These are phyloP conservation scores for Ceratobasidium sp. DNA, from an alignment of 1,284 basidiomycete species.

Conservation along the genomic window DNA sequence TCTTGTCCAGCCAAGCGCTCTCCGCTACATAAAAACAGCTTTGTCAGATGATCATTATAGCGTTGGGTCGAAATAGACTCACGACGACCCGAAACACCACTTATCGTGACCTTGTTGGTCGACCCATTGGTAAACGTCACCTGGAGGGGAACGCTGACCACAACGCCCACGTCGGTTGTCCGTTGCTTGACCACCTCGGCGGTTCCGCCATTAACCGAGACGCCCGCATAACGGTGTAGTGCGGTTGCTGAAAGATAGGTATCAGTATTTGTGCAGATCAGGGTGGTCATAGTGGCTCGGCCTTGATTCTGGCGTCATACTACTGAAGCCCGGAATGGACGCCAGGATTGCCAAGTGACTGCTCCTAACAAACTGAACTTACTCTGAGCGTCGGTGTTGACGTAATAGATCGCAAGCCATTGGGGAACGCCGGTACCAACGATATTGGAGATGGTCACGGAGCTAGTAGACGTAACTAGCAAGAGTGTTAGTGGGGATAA, in stretches of 20 bases:
- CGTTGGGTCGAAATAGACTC: background rate
- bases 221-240: slow-evolving; percentile 36
- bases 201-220: slow-evolving; percentile 33
- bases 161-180: slow-evolving; percentile 38
- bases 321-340: too few species aligned
- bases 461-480: slow-evolving; percentile 31
- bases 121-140: slow-evolving; percentile 23
- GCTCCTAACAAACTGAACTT: background rate
- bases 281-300: too few species aligned
- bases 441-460: slow-evolving; percentile 31
- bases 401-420: slow-evolving; percentile 43
- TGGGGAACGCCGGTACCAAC: slow-evolving; percentile 32
- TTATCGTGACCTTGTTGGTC: slow-evolving; percentile 29
- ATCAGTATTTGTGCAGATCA: background rate
- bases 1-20: slow-evolving; percentile 34
- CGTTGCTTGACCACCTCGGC: slow-evolving; percentile 34
- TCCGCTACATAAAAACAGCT: slow-evolving; percentile 2
- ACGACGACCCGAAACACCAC: slow-evolving; percentile 41
- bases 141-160: slow-evolving; percentile 40
- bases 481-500: background rate
- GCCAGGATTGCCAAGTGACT: too few species aligned
- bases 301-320: too few species aligned
- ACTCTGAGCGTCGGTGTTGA: slow-evolving; percentile 42
- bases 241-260: slow-evolving; percentile 23
- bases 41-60: background rate